Evolutionary conservation across 371 early-diverging fungal genomes (phyloP), one percentile per base, ranked within the genome.

Genomic region (Mortierella sp.): DNA sequence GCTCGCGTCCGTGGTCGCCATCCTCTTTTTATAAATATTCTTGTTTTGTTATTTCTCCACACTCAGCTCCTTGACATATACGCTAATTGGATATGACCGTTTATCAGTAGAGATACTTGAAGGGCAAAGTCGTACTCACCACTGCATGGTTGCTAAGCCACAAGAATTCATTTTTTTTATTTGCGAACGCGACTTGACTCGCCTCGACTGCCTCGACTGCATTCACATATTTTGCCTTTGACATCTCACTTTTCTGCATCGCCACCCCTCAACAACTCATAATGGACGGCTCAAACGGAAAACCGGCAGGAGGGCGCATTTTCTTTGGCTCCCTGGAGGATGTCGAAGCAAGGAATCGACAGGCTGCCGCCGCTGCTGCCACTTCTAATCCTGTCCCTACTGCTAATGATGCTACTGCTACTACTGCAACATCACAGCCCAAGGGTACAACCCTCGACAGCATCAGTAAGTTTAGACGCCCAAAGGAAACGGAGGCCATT

Each of bases 291-390:
- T 72, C 78, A 19, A 81, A 80, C 75, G 84, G 77, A 52, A 81
- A 81, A 50, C 85, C 79, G n/a, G 45, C 79, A 76, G 77, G 76
- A 82, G 80, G 78, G 21, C 86, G 86, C 68, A 82, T 86, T 74
- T 80, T 80, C 42, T 86, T 86, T 68, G 86, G 86, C 54, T 86
- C 86, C 1, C 82, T 86, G 26, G 86, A 86, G 65, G 71, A 70
- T 54, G 77, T 82, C 24, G 86, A 86, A 26, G 86, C 82, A 16
- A 76, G 72, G 82, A 86, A 86, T 55, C 82, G 86, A 34, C 79
- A 84, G 60, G 82, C 80, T 0, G 82, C 81, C 50, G 79, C 82
- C 0, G 79, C 78, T 8, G 74, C 76, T 19, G 80, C 81, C 31
- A 47, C 75, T 0, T 34, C 68, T 31, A 74, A 75, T 10, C 71